Evolutionary conservation across 1,139 yeast species (phyloP).

Genomic region (Neolecta irregularis): DNA sequence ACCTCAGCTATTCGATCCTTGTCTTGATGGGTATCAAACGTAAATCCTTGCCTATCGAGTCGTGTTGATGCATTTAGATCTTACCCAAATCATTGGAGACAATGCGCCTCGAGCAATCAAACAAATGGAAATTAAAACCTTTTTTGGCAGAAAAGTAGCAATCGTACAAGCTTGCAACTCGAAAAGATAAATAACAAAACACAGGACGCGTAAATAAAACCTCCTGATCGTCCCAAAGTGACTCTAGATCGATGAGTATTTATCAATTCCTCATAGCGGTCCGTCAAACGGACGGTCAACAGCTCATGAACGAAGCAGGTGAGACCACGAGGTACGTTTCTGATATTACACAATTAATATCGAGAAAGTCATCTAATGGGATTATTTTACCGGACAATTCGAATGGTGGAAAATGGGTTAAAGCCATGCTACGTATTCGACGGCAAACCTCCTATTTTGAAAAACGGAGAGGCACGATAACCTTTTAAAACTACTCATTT

Average conservation of each 20-base stretch:
- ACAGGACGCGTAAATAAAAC: slow-evolving; percentile 27
- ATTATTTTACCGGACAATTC: slow-evolving; percentile 77
- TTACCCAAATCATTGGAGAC: slow-evolving; percentile 67
- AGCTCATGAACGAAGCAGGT: slow-evolving; percentile 71
- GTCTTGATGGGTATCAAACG: neutral
- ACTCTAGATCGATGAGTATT: slow-evolving; percentile 65
- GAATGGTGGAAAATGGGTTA: slow-evolving; percentile 79
- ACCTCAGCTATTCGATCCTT: neutral
- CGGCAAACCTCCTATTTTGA: slow-evolving; percentile 85
- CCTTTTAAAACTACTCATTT: neutral
- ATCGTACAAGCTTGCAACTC: slow-evolving; percentile 30
- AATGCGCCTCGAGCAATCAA: slow-evolving; percentile 75
- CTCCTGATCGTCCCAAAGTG: slow-evolving; percentile 3
- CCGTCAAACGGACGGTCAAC: slow-evolving; percentile 92
- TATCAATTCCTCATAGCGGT: slow-evolving; percentile 93
- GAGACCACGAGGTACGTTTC: slow-evolving; percentile 56
- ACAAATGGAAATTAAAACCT: slow-evolving; percentile 64
- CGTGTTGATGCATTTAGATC: slow-evolving; percentile 29
- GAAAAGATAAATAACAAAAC: neutral
- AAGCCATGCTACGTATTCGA: slow-evolving; percentile 95
- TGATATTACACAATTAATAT: neutral
- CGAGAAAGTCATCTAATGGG: slow-evolving; percentile 60
- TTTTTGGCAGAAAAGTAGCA: slow-evolving; percentile 90
- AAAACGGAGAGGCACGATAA: slow-evolving; percentile 60
- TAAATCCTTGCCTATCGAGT: neutral